These are phyloP conservation scores for Tanacetum coccineum DNA, from an alignment of 129 eudicot species.

Conservation along the genomic window DNA sequence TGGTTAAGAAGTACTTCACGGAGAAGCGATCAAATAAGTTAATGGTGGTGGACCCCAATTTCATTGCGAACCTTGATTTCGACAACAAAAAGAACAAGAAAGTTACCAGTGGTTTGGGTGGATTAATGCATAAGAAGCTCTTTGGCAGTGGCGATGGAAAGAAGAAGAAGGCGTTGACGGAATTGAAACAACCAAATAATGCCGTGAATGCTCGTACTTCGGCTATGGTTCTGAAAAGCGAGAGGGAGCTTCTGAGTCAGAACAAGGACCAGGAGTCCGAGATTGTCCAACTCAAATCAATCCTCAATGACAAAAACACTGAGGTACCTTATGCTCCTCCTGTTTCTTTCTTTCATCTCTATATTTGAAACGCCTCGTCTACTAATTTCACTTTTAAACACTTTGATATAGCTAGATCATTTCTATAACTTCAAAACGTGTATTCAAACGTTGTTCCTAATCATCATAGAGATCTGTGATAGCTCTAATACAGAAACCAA, in stretches of 20 bases:
- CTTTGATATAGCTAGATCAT: too few relatives aligned
- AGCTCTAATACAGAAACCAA: too few relatives aligned
- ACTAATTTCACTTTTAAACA: too few relatives aligned
- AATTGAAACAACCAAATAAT: slow-evolving; percentile 44
- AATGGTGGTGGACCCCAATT: slow-evolving; percentile 20
- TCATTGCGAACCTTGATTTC: not conserved
- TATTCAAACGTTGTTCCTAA: too few relatives aligned
- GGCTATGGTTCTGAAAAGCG: slow-evolving; percentile 86
- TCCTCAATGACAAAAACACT: slow-evolving; percentile 54
- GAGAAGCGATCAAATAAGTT: slow-evolving; percentile 41
- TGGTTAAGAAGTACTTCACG: slow-evolving; percentile 78
- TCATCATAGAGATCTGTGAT: too few relatives aligned
- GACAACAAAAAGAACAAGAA: not conserved
- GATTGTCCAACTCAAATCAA: slow-evolving; percentile 50
- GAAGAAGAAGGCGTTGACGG: slow-evolving; percentile 54
- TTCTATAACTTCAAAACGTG: too few relatives aligned
- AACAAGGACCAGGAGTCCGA: slow-evolving; percentile 66
- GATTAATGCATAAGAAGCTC: slow-evolving; percentile 64
- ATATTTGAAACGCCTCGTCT: too few relatives aligned
- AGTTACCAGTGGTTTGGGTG: slow-evolving; percentile 20
- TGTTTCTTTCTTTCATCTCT: not conserved
- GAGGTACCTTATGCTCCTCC: slow-evolving; percentile 38
- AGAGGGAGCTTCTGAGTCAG: slow-evolving; percentile 79
- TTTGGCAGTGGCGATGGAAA: slow-evolving; percentile 34
- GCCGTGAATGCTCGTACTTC: slow-evolving; percentile 45